These are phyloP conservation scores for Termitomyces sp. DNA, from an alignment of 768 basidiomycete species.

Conservation along the genomic window DNA sequence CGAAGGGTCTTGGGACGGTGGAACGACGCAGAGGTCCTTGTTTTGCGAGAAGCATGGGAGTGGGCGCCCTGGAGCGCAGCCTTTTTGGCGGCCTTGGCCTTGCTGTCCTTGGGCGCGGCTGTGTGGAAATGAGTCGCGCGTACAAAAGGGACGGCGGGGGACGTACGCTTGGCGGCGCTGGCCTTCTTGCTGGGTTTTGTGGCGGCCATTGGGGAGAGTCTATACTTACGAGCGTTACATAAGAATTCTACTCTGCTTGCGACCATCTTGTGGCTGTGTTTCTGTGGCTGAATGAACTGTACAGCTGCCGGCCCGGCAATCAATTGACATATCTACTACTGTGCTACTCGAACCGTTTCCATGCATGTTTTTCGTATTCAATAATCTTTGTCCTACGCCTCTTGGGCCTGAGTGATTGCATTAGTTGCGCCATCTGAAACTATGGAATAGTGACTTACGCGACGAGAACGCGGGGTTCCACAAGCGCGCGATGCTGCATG, in stretches of 20 bases:
- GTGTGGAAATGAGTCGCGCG: conserved; percentile 14
- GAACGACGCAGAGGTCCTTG: conserved; percentile 85
- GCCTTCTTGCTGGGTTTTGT: conserved; percentile 66
- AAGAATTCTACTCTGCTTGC: conserved; percentile 3
- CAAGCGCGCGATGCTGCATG: conserved; percentile 79
- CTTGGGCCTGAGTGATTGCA: conserved; percentile 34
- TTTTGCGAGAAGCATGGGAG: conserved; percentile 72
- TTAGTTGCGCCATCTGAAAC: neutral
- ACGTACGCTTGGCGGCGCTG: conserved; percentile 41
- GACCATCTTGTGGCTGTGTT: conserved; percentile 12
- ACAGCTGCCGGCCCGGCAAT: conserved; percentile 8
- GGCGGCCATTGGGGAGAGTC: conserved; percentile 44
- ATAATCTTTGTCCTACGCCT: conserved; percentile 45
- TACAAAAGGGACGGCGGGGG: neutral
- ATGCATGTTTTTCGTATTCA: conserved; percentile 76
- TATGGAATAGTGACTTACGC: conserved; percentile 39
- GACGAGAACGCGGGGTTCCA: conserved; percentile 82
- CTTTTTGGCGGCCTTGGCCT: conserved; percentile 96
- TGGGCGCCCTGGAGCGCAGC: conserved; percentile 87
- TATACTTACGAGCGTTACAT: conserved; percentile 13
- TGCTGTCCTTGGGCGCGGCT: conserved; percentile 40
- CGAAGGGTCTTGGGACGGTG: conserved; percentile 93
- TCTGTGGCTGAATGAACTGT: conserved; percentile 14
- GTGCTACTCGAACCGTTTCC: conserved; percentile 60
- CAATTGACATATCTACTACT: neutral